phyloP scores from a whole-genome alignment of 371 early-diverging fungal species.

The Rhizopus arrhizus region DNA sequence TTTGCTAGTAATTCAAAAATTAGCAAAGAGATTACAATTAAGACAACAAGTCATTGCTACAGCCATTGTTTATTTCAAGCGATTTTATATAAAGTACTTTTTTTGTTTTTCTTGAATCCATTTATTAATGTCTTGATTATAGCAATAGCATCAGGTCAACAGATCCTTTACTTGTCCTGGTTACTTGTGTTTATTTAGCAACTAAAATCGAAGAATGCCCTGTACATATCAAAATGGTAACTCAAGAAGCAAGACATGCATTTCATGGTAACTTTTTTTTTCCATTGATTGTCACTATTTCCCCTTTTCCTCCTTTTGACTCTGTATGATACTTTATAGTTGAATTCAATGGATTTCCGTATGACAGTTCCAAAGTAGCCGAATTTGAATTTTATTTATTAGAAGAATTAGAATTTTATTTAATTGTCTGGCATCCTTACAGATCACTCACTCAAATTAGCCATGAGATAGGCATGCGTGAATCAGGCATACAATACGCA shows the following conservation, averaged over 20 bases:
- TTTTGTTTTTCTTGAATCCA: no score
- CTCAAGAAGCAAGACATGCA: constrained; percentile 67
- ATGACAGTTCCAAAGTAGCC: constrained; percentile 77
- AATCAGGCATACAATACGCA: constrained; percentile 70
- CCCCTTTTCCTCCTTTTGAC: background rate
- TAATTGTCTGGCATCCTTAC: constrained; percentile 89
- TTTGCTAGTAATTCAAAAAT: constrained; percentile 69
- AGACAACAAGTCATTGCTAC: constrained; percentile 87
- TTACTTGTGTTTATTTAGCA: constrained; percentile 85
- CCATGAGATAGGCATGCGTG: constrained; percentile 59
- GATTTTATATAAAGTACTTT: constrained; percentile 81
- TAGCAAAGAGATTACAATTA: constrained; percentile 74
- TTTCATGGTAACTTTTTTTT: constrained; percentile 56
- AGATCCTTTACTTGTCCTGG: constrained; percentile 77
- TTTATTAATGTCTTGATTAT: background rate
- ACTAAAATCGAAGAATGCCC: constrained; percentile 91
- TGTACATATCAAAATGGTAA: constrained; percentile 78
- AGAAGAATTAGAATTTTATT: constrained; percentile 85
- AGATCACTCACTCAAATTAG: constrained; percentile 68
- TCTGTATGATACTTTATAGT: constrained; percentile 5
- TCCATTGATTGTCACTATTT: background rate
- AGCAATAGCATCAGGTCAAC: constrained; percentile 72
- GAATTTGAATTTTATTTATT: constrained; percentile 90
- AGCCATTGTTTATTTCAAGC: constrained; percentile 84
- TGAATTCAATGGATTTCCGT: constrained; percentile 65